Percentiles rank a stretch among this genome's conserved stretches.
phyloP scores from a whole-genome alignment of 164 flowering plant species.

The Amborella trichopoda region DNA sequence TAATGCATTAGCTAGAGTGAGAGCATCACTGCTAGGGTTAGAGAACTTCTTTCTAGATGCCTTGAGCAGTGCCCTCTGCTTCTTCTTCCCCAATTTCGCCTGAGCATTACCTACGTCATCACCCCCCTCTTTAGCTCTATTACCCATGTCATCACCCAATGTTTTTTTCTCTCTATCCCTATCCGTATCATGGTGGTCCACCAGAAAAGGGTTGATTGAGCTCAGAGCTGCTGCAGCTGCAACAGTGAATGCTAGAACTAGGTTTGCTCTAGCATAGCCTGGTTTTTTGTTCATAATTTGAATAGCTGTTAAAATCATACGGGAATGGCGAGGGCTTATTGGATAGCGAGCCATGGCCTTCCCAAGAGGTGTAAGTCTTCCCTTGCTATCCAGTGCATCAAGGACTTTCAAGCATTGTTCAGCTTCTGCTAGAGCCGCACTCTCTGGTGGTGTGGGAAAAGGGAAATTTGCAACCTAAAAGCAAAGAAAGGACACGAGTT shows the following conservation, averaged over 20 bases:
- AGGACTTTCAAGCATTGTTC: conserved; percentile 72
- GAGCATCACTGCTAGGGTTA: conserved; percentile 78
- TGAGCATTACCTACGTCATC: conserved; percentile 15
- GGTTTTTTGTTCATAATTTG: conserved; percentile 38
- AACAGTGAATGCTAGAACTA: conserved; percentile 72
- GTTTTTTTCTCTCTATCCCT: conserved; percentile 20
- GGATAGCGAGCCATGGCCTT: conserved; percentile 88
- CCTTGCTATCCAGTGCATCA: conserved; percentile 64
- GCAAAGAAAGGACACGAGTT: not conserved
- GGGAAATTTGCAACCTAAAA: conserved; percentile 80
- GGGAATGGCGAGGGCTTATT: conserved; percentile 95
- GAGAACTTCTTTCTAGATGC: conserved; percentile 47
- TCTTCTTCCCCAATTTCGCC: conserved; percentile 46
- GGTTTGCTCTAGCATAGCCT: conserved; percentile 34
- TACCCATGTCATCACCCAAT: conserved; percentile 4
- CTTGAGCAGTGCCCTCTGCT: conserved; percentile 43
- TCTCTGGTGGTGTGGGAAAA: conserved; percentile 89
- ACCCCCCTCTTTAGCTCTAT: not conserved
- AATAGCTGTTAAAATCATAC: conserved; percentile 88
- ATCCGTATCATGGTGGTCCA: conserved; percentile 20
- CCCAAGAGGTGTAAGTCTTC: conserved; percentile 69
- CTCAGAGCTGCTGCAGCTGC: conserved; percentile 89
- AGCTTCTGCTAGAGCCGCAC: conserved; percentile 53
- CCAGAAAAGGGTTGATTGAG: conserved; percentile 64
- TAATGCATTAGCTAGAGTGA: conserved; percentile 65